Evolutionary conservation across 176 grass and related monocot genomes (phyloP), one percentile per base, ranked within the genome.

Genomic region (Secale cereale): DNA sequence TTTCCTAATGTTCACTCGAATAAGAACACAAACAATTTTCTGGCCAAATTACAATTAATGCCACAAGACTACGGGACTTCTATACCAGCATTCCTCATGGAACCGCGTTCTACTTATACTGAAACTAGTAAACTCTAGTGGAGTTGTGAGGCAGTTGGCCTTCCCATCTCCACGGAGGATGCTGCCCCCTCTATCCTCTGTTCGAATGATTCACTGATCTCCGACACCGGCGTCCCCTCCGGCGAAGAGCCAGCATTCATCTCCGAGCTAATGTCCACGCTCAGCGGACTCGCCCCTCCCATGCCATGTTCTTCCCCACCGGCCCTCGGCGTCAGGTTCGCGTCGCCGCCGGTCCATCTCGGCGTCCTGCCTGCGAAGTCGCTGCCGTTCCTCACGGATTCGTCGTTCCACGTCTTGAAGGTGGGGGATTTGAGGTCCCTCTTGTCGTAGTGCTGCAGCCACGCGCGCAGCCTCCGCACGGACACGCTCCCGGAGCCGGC

Each of bases 401-500:
- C 41, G 5, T 84, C 85, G 4, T 61, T 43, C 46, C 33, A 46
- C 12, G 61, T 82, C 82, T 66, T 90, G 41, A 92, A 90, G 1
- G 85, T 86, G 3, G 82, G 91, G 10, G 7, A 69, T 7, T 19
- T 40, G 10, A 2, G 56, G 70, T 89, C 90, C n/a, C 52, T 90
- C 7, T 52, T 22, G 80, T 91, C 84, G 30, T 81, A 91, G 36
- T 90, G 86, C 64, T 43, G 76, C 25, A 89, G 19, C 81, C 86
- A 83, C 2, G 71, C 88, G 11, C 65, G 65, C 32, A 89, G 27
- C 70, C 86, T 83, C 45, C 70, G 78, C 75, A 77, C 41, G 0
- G 81, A 56, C 69, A 78, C 45, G 28, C 52, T 86, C 20, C 71
- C 25, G 59, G 83, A 29, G 32, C 66, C 33, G 33, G n/a, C 76